phyloP scores from a whole-genome alignment of 2,329 filamentous ascomycete genomes.

The Aspergillus melleus region DNA sequence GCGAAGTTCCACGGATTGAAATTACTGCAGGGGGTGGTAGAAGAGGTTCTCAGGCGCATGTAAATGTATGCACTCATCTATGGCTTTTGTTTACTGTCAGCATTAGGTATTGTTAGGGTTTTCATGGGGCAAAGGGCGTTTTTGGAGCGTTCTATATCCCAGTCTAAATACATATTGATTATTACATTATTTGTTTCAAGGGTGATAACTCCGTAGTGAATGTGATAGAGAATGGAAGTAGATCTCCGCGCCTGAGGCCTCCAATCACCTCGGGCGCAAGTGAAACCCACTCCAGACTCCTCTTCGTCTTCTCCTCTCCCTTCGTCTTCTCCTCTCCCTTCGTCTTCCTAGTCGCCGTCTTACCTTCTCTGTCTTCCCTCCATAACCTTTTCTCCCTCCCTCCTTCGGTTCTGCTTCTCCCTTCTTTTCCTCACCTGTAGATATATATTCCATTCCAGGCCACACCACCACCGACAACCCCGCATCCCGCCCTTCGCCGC shows the following conservation, averaged over 20 bases:
- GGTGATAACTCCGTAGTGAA: no score
- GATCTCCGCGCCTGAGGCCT: background rate
- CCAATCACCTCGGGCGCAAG: no score
- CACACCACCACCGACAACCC: background rate
- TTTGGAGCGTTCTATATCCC: background rate
- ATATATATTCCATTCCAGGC: background rate
- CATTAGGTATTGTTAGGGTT: background rate
- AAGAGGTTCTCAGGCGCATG: constrained; percentile 57
- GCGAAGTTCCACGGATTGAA: constrained; percentile 76
- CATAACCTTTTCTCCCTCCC: background rate
- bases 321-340: background rate
- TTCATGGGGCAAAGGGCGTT: background rate
- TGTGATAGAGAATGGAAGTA: no score
- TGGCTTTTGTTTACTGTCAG: constrained; percentile 7
- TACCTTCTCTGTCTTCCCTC: no score
- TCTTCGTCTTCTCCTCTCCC: no score
- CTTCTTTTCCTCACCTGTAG: background rate
- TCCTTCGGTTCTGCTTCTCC: background rate
- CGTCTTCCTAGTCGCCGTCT: background rate
- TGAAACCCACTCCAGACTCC: no score
- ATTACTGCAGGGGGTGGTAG: constrained; percentile 76
- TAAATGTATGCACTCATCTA: constrained; percentile 17
- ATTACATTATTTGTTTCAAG: no score
- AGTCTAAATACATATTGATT: background rate
- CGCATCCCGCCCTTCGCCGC: background rate